Conservation (phyloP, 331 rosid species). For the Prunus yedoensis region DNA sequence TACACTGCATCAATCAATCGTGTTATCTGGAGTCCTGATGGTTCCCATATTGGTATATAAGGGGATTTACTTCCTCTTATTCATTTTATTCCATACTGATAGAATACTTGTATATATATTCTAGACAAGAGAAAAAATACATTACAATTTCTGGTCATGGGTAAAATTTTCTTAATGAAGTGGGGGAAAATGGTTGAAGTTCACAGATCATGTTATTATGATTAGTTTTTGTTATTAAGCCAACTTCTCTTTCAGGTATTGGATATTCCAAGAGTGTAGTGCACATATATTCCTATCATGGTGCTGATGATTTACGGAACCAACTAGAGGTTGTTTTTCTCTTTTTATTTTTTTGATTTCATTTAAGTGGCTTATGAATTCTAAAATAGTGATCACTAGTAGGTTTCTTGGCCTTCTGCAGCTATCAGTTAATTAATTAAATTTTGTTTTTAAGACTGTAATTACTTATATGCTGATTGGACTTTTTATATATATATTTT, state of each 20-base stretch:
- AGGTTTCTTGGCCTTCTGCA: not conserved
- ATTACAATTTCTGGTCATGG: not conserved
- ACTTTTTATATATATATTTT: too few relatives aligned
- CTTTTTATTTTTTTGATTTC: not conserved
- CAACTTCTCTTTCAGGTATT: conserved; percentile 18
- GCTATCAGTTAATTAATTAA: not conserved
- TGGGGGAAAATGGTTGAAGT: not conserved
- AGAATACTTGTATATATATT: not conserved
- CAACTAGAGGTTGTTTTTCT: conserved; percentile 15
- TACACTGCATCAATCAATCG: conserved; percentile 20
- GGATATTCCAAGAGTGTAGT: conserved; percentile 27
- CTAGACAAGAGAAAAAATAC: not conserved
- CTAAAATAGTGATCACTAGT: not conserved
- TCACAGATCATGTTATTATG: not conserved
- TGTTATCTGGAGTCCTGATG: conserved; percentile 34
- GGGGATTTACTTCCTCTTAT: not conserved
- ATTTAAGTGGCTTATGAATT: not conserved
- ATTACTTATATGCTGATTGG: not conserved
- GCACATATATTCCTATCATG: conserved; percentile 33
- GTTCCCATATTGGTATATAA: conserved; percentile 18
- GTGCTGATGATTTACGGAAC: conserved; percentile 17
- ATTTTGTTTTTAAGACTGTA: not conserved
- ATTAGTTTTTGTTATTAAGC: not conserved
- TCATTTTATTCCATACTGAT: not conserved
- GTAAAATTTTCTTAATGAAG: not conserved